Conservation (phyloP, 2,329 filamentous ascomycete species). For the Colletotrichum sp. region DNA sequence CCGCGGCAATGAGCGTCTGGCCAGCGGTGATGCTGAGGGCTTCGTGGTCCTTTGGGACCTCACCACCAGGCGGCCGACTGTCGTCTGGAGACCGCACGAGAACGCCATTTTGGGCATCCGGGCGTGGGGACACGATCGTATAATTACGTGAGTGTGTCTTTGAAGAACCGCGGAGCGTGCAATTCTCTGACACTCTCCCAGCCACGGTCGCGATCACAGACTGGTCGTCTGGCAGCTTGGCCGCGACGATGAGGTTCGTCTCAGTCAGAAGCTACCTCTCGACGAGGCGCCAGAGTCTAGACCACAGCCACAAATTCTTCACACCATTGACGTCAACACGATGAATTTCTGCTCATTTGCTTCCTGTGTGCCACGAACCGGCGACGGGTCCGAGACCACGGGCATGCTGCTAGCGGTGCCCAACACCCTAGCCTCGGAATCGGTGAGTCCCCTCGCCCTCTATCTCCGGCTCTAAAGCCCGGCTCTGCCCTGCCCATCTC, state of each 20-base stretch:
- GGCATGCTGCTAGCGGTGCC: slow-evolving; percentile 77
- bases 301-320: slow-evolving; percentile 81
- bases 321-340: slow-evolving; percentile 85
- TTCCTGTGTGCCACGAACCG: slow-evolving; percentile 46
- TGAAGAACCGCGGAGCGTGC: background rate
- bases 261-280: slow-evolving; percentile 75
- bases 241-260: slow-evolving; percentile 60
- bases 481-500: background rate
- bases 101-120: slow-evolving; percentile 77
- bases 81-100: slow-evolving; percentile 86
- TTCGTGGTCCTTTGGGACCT: slow-evolving; percentile 89
- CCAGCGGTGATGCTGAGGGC: slow-evolving; percentile 89
- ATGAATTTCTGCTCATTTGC: slow-evolving; percentile 94
- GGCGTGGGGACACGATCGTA: slow-evolving; percentile 72
- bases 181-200: slow-evolving; percentile 38
- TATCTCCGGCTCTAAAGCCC: slow-evolving; percentile 11
- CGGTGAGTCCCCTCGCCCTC: slow-evolving; percentile 46
- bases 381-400: background rate
- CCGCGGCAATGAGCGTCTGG: slow-evolving; percentile 74
- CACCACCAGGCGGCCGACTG: slow-evolving; percentile 77
- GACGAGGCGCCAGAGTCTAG: slow-evolving; percentile 57
- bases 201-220: slow-evolving; percentile 89
- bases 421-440: slow-evolving; percentile 75
- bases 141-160: slow-evolving; percentile 76
- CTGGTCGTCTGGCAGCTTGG: slow-evolving; percentile 83